Conservation (phyloP, 192 early-diverging fungal genomes). For the Coemansia biformis region DNA sequence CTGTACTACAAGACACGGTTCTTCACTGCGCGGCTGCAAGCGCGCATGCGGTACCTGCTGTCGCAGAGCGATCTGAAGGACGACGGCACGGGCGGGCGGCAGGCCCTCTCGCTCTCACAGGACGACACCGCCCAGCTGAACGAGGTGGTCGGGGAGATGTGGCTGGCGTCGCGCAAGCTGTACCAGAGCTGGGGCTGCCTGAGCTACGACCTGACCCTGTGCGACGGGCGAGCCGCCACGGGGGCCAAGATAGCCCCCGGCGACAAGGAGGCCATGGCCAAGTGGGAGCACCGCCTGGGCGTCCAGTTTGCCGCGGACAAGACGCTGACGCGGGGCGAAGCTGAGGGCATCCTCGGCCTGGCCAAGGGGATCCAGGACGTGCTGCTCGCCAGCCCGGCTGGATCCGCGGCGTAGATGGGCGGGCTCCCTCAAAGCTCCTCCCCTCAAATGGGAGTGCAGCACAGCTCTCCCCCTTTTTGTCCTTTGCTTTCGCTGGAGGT, state of each 20-base stretch:
- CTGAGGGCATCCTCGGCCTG: conserved; percentile 21
- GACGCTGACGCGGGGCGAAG: conserved; percentile 16
- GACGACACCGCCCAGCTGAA: conserved; percentile 37
- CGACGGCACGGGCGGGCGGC: too few relatives aligned
- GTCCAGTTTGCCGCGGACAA: conserved; percentile 13
- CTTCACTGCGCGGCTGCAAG: conserved; percentile 35
- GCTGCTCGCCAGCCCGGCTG: conserved; percentile 10
- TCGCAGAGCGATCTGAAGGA: conserved; percentile 13
- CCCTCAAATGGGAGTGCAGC: too few relatives aligned
- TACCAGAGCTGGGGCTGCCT: conserved; percentile 34
- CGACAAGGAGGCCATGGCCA: conserved; percentile 17
- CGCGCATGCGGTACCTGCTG: conserved; percentile 32
- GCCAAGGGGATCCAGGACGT: conserved; percentile 15
- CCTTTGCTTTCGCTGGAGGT: too few relatives aligned
- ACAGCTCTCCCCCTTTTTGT: too few relatives aligned
- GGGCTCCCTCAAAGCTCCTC: not conserved
- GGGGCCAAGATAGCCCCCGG: conserved; percentile 13
- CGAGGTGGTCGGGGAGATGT: conserved; percentile 25
- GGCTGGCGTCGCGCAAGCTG: conserved; percentile 37
- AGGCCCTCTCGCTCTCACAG: conserved; percentile 11
- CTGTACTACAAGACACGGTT: conserved; percentile 38
- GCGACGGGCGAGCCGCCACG: conserved; percentile 12
- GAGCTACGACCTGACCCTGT: conserved; percentile 43
- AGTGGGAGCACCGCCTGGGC: conserved; percentile 27
- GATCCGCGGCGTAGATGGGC: too few relatives aligned